phyloP scores from a whole-genome alignment of 1,139 yeast genomes.

The Geotrichum bryndzae region DNA sequence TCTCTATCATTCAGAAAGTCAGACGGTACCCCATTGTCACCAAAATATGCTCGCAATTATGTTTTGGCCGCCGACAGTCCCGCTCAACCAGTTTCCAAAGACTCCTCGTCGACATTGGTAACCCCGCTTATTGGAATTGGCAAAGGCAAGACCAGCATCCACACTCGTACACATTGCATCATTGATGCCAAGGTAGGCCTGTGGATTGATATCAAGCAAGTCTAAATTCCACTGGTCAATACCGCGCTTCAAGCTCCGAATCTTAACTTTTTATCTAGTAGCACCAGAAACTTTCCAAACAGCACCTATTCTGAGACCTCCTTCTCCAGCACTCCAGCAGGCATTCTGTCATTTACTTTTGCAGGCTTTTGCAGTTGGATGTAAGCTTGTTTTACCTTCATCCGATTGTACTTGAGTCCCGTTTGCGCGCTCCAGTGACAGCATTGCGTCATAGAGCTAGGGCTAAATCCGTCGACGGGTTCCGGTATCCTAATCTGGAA shows the following conservation, averaged over 20 bases:
- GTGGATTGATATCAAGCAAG: slow-evolving; percentile 11
- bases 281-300: slow-evolving; percentile 24
- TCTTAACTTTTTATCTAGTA: slow-evolving; percentile 29
- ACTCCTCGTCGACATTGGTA: neutral
- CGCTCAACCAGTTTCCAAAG: no score
- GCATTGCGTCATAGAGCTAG: no score
- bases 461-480: no score
- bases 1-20: neutral
- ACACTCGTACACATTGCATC: neutral
- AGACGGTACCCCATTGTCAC: neutral
- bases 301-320: slow-evolving; percentile 23
- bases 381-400: slow-evolving; percentile 1
- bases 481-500: no score
- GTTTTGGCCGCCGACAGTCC: neutral
- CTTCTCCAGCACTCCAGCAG: slow-evolving; percentile 15
- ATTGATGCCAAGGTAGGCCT: slow-evolving; percentile 8
- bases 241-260: slow-evolving; percentile 17
- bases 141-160: neutral
- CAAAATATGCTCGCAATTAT: neutral
- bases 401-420: slow-evolving; percentile 4
- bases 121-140: neutral
- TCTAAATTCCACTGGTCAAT: slow-evolving; percentile 24
- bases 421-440: no score
- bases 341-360: slow-evolving; percentile 19
- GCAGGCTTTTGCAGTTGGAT: neutral